Evolutionary conservation across 2,329 filamentous ascomycete genomes (phyloP).

Genomic region (Fusarium veterinarium): DNA sequence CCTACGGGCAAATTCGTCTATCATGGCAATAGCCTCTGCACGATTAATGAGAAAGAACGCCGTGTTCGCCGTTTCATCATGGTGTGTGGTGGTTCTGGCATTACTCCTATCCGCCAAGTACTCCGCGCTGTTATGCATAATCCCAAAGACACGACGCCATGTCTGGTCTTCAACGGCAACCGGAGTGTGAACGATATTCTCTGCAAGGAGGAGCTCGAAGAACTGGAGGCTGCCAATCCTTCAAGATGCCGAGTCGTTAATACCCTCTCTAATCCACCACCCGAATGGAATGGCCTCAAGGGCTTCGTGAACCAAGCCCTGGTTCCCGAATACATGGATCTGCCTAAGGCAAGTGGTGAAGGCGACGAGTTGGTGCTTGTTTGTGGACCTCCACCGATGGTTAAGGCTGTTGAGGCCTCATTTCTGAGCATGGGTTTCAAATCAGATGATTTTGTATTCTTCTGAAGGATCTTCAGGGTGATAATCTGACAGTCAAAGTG

Average conservation of each 20-base stretch:
- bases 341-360: slow-evolving; percentile 49
- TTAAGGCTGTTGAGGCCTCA: slow-evolving; percentile 71
- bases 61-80: slow-evolving; percentile 78
- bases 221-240: slow-evolving; percentile 63
- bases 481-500: neutral
- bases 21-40: slow-evolving; percentile 72
- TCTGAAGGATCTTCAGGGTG: slow-evolving; percentile 21
- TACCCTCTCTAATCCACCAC: slow-evolving; percentile 72
- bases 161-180: slow-evolving; percentile 83
- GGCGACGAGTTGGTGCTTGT: slow-evolving; percentile 75
- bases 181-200: slow-evolving; percentile 83
- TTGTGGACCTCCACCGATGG: slow-evolving; percentile 82
- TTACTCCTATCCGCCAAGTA: slow-evolving; percentile 92
- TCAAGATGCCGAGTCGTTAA: slow-evolving; percentile 74
- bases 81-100: slow-evolving; percentile 89
- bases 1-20: slow-evolving; percentile 90
- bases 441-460: slow-evolving; percentile 45
- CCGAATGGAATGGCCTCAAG: slow-evolving; percentile 73
- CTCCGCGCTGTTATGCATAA: slow-evolving; percentile 74
- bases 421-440: slow-evolving; percentile 72
- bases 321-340: slow-evolving; percentile 67
- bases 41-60: slow-evolving; percentile 67
- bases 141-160: slow-evolving; percentile 70
- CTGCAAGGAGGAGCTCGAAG: slow-evolving; percentile 78
- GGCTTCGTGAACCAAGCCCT: slow-evolving; percentile 75